Evolutionary conservation across 176 grass and related monocot species (phyloP), one percentile per base, ranked within the genome.

Genomic region (Saccharum officinarum): DNA sequence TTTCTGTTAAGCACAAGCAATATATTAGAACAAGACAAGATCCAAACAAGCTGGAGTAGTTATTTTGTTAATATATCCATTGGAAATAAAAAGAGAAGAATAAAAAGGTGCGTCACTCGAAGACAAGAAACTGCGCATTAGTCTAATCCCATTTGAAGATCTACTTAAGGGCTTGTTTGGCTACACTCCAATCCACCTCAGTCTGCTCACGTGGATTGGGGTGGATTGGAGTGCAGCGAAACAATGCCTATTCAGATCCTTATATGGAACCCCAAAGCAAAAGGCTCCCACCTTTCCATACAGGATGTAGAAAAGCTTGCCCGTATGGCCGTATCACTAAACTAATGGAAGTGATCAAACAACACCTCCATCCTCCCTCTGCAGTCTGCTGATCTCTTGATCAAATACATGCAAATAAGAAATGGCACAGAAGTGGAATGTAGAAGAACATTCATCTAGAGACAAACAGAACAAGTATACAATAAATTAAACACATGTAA

Each of bases 381-480:
- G 30, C 17, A 76, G 14, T 49, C 70, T 74, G 50, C n/a, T 71
- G 26, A 11, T 60, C 14, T 2, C 36, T 12, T 23, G 17, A 45
- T 37, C 67, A 60, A 87, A 64, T 36, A 20, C 39, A 13, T 33
- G 57, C 36, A 50, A 73, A 74, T 60, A 67, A 11, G 18, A 54
- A 37, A 73, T 63, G 63, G 0, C 54, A 54, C 8, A 8, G 63
- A 69, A 64, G 17, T 4, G 18, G 68, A 82, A 63, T 77, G 28
- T 80, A 30, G 15, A 10, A 59, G 42, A 77, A 66, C 64, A 65
- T 82, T 83, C 78, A 78, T 66, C 25, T 54, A 25, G 40, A 54
- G 59, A 79, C 26, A 90, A 86, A 86, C 44, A 86, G 17, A 38
- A 26, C 10, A 72, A 49, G 76, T 30, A 67, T 28, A 82, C 44